Evolutionary conservation across 2,329 filamentous ascomycete species (phyloP).

Genomic region (Juglanconis oblonga): DNA sequence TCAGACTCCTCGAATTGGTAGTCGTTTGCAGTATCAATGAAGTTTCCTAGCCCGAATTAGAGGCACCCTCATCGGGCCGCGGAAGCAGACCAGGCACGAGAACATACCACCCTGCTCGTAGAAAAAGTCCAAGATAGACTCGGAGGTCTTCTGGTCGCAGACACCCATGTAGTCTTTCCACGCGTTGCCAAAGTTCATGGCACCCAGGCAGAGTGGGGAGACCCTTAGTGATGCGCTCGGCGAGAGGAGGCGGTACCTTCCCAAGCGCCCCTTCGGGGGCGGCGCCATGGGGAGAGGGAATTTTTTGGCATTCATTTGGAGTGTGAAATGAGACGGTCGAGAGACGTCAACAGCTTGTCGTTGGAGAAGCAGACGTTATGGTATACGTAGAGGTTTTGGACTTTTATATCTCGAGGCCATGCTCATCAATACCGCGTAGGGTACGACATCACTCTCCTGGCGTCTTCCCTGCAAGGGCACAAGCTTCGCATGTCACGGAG

Average conservation of each 20-base stretch:
- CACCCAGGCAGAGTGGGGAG: constrained; percentile 59
- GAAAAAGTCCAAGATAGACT: constrained; percentile 65
- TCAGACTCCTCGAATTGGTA: constrained; percentile 65
- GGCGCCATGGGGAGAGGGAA: constrained; percentile 36
- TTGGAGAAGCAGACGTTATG: not conserved
- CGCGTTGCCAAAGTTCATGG: constrained; percentile 6
- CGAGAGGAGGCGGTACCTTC: constrained; percentile 63
- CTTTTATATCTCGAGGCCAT: too few species aligned
- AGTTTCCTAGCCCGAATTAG: constrained; percentile 52
- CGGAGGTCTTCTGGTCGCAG: constrained; percentile 60
- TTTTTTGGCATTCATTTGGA: constrained; percentile 16
- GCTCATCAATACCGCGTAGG: too few species aligned
- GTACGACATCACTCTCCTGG: too few species aligned
- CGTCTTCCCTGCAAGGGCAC: too few species aligned
- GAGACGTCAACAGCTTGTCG: not conserved
- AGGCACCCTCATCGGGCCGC: not conserved
- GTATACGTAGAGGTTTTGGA: too few species aligned
- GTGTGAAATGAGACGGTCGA: not conserved
- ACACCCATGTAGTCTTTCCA: constrained; percentile 40
- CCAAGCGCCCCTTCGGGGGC: constrained; percentile 57
- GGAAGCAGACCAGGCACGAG: not conserved
- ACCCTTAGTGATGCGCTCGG: constrained; percentile 63
- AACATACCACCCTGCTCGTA: constrained; percentile 44
- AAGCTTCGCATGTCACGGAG: too few species aligned
- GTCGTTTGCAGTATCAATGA: constrained; percentile 69